Conservation (phyloP, 768 basidiomycete species). For the Suillus lakei region DNA sequence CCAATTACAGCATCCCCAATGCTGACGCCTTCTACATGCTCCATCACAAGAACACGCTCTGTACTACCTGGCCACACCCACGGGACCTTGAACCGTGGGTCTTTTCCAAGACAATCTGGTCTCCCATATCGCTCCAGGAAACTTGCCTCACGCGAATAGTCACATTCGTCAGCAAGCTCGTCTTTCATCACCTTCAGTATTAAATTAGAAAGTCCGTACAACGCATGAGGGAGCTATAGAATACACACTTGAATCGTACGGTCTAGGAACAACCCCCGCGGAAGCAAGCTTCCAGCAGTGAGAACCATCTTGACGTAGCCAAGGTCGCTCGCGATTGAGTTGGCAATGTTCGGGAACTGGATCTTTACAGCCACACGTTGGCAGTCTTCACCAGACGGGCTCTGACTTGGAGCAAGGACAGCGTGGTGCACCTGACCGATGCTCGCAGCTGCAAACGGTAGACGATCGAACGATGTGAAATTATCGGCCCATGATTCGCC, state of each 20-base stretch:
- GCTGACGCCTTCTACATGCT: conserved; percentile 78
- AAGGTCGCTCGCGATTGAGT: conserved; percentile 87
- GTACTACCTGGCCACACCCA: conserved; percentile 87
- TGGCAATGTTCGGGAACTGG: conserved; percentile 91
- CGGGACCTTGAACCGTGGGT: conserved; percentile 79
- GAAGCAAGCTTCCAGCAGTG: conserved; percentile 79
- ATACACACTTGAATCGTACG: conserved; percentile 71
- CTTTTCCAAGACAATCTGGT: conserved; percentile 52
- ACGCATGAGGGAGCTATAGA: background rate
- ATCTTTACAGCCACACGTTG: conserved; percentile 83
- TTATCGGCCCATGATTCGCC: conserved; percentile 73
- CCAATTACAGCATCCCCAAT: conserved; percentile 68
- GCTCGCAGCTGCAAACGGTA: conserved; percentile 94
- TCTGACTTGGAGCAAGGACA: conserved; percentile 53
- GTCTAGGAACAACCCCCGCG: conserved; percentile 89
- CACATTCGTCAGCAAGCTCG: conserved; percentile 91
- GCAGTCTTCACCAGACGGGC: conserved; percentile 54
- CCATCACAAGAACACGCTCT: conserved; percentile 86
- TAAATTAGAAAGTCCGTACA: background rate
- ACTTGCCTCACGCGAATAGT: conserved; percentile 84
- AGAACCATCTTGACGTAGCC: conserved; percentile 84
- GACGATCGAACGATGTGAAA: conserved; percentile 78
- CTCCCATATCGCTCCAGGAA: conserved; percentile 67
- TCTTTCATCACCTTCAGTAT: conserved; percentile 76
- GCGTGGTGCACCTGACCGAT: conserved; percentile 93